These are phyloP conservation scores for Flaveria trinervia DNA, from an alignment of 129 eudicot genomes.

Conservation along the genomic window DNA sequence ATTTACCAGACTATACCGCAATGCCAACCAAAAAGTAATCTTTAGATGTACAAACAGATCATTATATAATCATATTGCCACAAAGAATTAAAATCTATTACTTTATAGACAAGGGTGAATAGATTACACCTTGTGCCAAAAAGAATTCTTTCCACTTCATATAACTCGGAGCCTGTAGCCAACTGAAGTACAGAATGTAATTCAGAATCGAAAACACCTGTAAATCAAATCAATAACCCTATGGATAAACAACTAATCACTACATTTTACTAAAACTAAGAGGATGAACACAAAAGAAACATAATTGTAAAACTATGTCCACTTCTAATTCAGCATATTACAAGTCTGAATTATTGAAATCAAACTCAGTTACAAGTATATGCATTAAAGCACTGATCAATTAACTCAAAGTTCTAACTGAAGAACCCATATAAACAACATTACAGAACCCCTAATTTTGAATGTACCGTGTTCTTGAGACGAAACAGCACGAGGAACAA, in stretches of 20 bases:
- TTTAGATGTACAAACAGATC: neutral
- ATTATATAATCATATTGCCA: constrained; percentile 11
- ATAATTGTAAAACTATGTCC: neutral
- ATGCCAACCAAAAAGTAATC: neutral
- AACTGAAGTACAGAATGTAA: constrained; percentile 82
- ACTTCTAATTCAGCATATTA: constrained; percentile 4
- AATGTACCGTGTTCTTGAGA: constrained; percentile 44
- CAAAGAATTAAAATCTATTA: constrained; percentile 2
- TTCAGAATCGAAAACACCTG: constrained; percentile 69
- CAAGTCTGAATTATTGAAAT: neutral
- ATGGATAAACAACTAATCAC: constrained; percentile 2
- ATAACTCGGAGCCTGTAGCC: constrained; percentile 82
- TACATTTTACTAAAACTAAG: neutral
- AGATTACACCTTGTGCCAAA: constrained; percentile 78
- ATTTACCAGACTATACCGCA: neutral
- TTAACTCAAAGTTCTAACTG: too few relatives aligned
- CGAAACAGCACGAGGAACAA: constrained; percentile 47
- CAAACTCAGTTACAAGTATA: neutral
- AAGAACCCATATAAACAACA: too few relatives aligned
- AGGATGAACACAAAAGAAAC: neutral
- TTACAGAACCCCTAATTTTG: neutral
- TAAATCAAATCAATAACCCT: constrained; percentile 20
- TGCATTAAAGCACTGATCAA: too few relatives aligned
- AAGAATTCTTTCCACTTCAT: constrained; percentile 77
- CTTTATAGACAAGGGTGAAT: constrained; percentile 1